A percentile compares a stretch with the other conserved stretches of the same genome.
These are phyloP conservation scores for Acanthamoeba lenticulata DNA, from an alignment of 208 protist species.

Conservation along the genomic window DNA sequence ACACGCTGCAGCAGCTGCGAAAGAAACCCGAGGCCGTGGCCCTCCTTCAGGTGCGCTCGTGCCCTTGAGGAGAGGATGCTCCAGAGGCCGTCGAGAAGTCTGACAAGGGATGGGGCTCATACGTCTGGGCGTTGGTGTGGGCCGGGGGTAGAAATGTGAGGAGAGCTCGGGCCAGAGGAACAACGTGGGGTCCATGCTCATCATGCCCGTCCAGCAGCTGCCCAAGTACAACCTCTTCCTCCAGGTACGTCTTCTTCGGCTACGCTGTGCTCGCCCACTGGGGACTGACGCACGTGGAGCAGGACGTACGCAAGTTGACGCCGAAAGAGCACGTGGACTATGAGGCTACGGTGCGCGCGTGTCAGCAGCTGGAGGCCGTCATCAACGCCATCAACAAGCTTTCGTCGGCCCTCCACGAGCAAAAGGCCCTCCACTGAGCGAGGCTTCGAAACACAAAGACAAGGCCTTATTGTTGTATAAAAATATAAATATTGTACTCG, in stretches of 20 bases:
- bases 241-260: background rate
- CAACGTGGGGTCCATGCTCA: conserved; percentile 21
- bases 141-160: background rate
- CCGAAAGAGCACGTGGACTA: background rate
- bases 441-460: background rate
- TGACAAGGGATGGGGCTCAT: background rate
- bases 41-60: background rate
- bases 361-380: conserved; percentile 15
- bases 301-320: background rate
- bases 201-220: conserved; percentile 52
- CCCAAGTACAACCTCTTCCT: conserved; percentile 58
- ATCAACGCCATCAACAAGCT: conserved; percentile 55
- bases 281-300: background rate
- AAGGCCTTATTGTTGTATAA: too few relatives aligned
- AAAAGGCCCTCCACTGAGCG: background rate
- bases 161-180: conserved; percentile 24
- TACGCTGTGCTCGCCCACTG: too few relatives aligned
- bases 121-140: background rate
- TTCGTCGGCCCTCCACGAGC: background rate
- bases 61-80: too few relatives aligned
- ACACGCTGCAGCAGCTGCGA: background rate
- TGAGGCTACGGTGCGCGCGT: conserved; percentile 1
- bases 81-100: background rate
- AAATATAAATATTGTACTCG: too few relatives aligned
- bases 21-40: background rate